These are phyloP conservation scores for Fusarium sp. DNA, from an alignment of 2,329 filamentous ascomycete genomes.

Conservation along the genomic window DNA sequence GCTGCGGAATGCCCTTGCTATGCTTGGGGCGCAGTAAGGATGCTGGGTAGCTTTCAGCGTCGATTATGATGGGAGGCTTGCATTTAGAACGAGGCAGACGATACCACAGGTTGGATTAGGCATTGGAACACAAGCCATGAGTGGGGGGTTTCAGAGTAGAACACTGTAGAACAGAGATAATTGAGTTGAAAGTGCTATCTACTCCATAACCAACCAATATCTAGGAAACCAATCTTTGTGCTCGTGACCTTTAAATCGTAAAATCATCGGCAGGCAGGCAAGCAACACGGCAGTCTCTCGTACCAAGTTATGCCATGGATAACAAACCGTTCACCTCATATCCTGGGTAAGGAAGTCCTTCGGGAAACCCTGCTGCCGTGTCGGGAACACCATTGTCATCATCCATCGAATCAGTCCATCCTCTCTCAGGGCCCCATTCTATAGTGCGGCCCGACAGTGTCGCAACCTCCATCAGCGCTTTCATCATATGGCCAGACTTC, in stretches of 20 bases:
- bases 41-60: not conserved
- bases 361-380: constrained; percentile 12
- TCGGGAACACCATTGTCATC: constrained; percentile 47
- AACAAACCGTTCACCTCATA: constrained; percentile 26
- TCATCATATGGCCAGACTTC: constrained; percentile 76
- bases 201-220: constrained; percentile 7
- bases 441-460: constrained; percentile 66
- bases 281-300: not conserved
- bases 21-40: constrained; percentile 72
- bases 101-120: constrained; percentile 35
- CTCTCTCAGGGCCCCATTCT: constrained; percentile 78
- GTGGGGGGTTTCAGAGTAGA: constrained; percentile 13
- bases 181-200: constrained; percentile 30
- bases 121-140: constrained; percentile 9
- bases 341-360: constrained; percentile 28
- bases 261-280: constrained; percentile 34
- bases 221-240: constrained; percentile 20
- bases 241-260: constrained; percentile 21
- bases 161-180: constrained; percentile 25
- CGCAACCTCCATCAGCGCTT: constrained; percentile 69
- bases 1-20: constrained; percentile 80
- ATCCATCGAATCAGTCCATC: constrained; percentile 72
- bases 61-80: not conserved
- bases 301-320: constrained; percentile 29
- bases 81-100: constrained; percentile 30